Evolutionary conservation across 768 basidiomycete species (phyloP), one percentile per base, ranked within the genome.

Genomic region (Infundibulicybe gibba): DNA sequence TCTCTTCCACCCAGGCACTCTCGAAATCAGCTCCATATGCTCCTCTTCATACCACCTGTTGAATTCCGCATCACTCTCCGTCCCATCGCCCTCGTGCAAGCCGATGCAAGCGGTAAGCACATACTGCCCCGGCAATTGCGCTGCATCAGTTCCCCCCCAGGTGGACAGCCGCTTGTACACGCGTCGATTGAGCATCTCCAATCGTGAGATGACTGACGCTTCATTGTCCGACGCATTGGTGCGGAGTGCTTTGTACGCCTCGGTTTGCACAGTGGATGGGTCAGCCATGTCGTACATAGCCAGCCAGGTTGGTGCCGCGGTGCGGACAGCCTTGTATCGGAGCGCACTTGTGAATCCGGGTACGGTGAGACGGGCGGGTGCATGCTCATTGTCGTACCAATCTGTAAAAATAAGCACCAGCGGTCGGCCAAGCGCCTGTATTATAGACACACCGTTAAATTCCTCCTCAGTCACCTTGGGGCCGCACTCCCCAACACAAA

Each of bases 41-140:
- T 68, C 67, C 33, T 64, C 64, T 14, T 67, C 55, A 48, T 70
- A 70, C 66, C 66, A 69, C 34, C 53, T 57, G 49, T 69, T 65
- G 47, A 68, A 59, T 16, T 65, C 68, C 0, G 55, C 60, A 13
- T 62, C 65, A 3, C 45, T 44, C 20, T 63, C 58, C 1, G 57
- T 30, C 1, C 55, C 40, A 2, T 52, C 50, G 13, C 52, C 47
- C 39, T 25, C 25, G 25, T 25, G 25, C 8, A 25, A 25, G 4
- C 25, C 25, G 25, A 59, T 54, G 39, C 58, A 45, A 31, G 60
- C 65, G 9, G 55, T 33, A 16, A 62, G 44, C 11, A 65, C 6
- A 39, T 57, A 63, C 41, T 54, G 56, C 13, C 49, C 54, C 2
- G 63, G 62, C 12, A 60, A 32, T 3, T 44, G 43, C 19, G 42